Conservation (phyloP, 257 asterid genomes). For the Hygrophila difformis region DNA sequence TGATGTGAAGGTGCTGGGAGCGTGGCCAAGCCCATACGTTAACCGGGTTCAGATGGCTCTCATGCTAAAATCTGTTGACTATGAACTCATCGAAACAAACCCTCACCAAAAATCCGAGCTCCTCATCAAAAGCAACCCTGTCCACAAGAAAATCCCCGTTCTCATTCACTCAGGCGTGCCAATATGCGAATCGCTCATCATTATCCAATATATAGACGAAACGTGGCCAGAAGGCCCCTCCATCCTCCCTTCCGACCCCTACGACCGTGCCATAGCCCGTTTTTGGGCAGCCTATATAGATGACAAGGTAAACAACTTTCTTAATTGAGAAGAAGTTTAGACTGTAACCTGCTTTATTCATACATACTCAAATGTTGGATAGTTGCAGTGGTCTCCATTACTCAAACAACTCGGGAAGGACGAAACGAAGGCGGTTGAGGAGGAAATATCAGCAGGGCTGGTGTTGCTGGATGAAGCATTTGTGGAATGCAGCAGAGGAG, state of each 20-base stretch:
- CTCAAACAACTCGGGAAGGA: slow-evolving; percentile 13
- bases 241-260: slow-evolving; percentile 33
- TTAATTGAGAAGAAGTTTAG: no score
- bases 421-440: slow-evolving; percentile 9
- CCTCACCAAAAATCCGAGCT: slow-evolving; percentile 20
- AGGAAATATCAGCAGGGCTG: slow-evolving; percentile 20
- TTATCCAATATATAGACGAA: slow-evolving; percentile 36
- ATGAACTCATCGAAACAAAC: slow-evolving; percentile 16
- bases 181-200: slow-evolving; percentile 36
- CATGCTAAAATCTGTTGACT: slow-evolving; percentile 14
- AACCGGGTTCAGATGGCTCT: slow-evolving; percentile 15
- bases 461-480: slow-evolving; percentile 32
- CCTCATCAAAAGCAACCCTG: slow-evolving; percentile 35
- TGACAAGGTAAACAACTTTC: slow-evolving; percentile 19
- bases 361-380: no score
- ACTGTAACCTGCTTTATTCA: no score
- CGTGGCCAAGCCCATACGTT: slow-evolving; percentile 17
- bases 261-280: slow-evolving; percentile 34
- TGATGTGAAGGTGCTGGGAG: slow-evolving; percentile 17
- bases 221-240: slow-evolving; percentile 26
- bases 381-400: slow-evolving; percentile 27
- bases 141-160: slow-evolving; percentile 39
- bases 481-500: slow-evolving; percentile 24
- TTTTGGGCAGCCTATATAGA: slow-evolving; percentile 47
- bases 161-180: slow-evolving; percentile 29